Evolutionary conservation across 495 filamentous ascomycete genomes (phyloP).

Genomic region (Coniosporium apollinis): DNA sequence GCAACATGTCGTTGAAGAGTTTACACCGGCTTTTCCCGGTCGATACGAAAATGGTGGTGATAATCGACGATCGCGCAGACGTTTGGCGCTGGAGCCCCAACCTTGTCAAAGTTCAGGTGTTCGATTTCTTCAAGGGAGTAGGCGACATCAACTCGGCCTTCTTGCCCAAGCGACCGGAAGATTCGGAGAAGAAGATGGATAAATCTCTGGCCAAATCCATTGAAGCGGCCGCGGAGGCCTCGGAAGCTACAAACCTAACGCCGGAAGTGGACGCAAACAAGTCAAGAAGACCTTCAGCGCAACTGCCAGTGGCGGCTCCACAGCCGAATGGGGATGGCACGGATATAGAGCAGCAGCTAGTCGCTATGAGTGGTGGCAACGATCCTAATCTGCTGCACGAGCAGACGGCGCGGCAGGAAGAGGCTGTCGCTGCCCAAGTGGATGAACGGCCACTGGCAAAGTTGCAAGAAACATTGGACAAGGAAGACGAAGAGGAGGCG

Average conservation of each 20-base stretch:
- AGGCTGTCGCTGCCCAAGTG: constrained; percentile 73
- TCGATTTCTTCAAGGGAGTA: constrained; percentile 95
- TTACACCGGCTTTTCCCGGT: constrained; percentile 86
- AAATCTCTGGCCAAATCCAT: neutral
- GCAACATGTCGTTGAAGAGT: constrained; percentile 75
- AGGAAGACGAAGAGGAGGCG: constrained; percentile 40
- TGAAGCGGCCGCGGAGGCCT: neutral
- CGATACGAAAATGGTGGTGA: constrained; percentile 97
- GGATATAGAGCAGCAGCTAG: constrained; percentile 55
- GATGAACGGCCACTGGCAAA: constrained; percentile 73
- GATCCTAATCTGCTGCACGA: constrained; percentile 52
- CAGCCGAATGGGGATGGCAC: constrained; percentile 28
- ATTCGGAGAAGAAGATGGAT: constrained; percentile 16
- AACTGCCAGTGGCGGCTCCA: constrained; percentile 2
- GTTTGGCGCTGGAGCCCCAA: constrained; percentile 96
- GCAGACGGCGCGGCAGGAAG: constrained; percentile 68
- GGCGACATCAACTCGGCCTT: constrained; percentile 99
- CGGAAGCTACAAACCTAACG: neutral
- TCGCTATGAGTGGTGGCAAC: constrained; percentile 58
- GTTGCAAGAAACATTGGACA: constrained; percentile 78
- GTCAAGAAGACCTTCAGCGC: too few relatives aligned
- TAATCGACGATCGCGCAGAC: constrained; percentile 94
- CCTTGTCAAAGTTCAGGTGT: constrained; percentile 84
- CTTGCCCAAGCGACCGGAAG: constrained; percentile 64
- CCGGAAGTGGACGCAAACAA: neutral